These are phyloP conservation scores for Trapa incisa DNA, from an alignment of 345 rosid genomes.

Conservation along the genomic window DNA sequence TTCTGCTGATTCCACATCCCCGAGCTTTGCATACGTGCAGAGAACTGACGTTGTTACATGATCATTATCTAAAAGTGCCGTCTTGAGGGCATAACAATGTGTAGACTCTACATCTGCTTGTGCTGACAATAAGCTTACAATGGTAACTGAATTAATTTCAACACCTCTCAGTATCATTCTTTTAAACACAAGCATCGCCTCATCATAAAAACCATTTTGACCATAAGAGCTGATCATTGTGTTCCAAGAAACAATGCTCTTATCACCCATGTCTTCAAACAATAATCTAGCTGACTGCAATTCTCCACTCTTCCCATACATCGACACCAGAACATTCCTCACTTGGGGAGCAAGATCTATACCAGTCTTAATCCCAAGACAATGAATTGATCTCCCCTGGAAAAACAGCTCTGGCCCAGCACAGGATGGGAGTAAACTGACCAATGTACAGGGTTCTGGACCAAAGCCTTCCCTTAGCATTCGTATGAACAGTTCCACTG, in stretches of 20 bases:
- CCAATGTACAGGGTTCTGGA: conserved; percentile 41
- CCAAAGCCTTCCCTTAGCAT: conserved; percentile 48
- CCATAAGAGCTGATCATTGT: conserved; percentile 63
- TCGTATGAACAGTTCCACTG: conserved; percentile 31
- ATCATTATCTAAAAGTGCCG: conserved; percentile 30
- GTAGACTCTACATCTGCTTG: conserved; percentile 27
- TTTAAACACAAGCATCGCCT: conserved; percentile 42
- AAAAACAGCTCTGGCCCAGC: conserved; percentile 32
- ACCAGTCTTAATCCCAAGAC: conserved; percentile 42
- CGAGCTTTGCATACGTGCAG: conserved; percentile 43
- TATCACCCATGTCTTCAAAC: conserved; percentile 44
- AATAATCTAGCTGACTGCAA: conserved; percentile 37
- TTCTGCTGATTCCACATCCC: conserved; percentile 36
- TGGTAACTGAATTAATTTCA: conserved; percentile 40
- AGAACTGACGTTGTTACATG: conserved; percentile 53
- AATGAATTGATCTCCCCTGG: conserved; percentile 57
- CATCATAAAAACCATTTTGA: conserved; percentile 36
- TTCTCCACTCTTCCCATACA: conserved; percentile 55
- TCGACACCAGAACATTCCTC: conserved; percentile 40
- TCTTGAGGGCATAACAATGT: conserved; percentile 50
- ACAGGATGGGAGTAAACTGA: conserved; percentile 51
- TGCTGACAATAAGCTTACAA: conserved; percentile 49
- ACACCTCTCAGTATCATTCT: conserved; percentile 30
- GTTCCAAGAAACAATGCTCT: conserved; percentile 62
- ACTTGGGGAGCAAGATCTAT: conserved; percentile 42